These are phyloP conservation scores for Cymbidium sinense DNA, from an alignment of 106 monocot species.

Conservation along the genomic window DNA sequence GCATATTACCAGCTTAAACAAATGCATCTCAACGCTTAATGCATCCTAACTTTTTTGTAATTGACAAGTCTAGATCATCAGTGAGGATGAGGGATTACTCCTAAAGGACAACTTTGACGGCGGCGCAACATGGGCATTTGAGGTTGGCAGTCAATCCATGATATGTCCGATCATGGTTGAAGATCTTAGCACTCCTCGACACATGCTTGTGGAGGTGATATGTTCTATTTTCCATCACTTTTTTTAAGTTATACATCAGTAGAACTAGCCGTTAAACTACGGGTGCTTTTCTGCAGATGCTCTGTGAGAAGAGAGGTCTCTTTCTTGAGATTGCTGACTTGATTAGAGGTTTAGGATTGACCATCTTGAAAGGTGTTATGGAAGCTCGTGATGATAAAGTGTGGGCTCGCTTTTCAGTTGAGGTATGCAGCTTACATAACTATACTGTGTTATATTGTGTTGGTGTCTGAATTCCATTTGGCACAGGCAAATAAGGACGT, in stretches of 20 bases:
- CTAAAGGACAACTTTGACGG: slow-evolving; percentile 62
- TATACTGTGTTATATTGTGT: not conserved
- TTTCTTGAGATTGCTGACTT: slow-evolving; percentile 94
- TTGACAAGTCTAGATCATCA: slow-evolving; percentile 29
- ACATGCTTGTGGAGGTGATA: slow-evolving; percentile 89
- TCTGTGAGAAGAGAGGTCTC: slow-evolving; percentile 83
- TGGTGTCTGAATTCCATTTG: not conserved
- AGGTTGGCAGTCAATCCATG: slow-evolving; percentile 70
- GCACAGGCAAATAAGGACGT: slow-evolving; percentile 85
- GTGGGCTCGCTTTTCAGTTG: slow-evolving; percentile 90
- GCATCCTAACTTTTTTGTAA: not conserved
- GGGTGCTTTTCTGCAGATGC: slow-evolving; percentile 47
- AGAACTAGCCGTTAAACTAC: not conserved
- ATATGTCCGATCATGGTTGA: slow-evolving; percentile 89
- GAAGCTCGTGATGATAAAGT: slow-evolving; percentile 77
- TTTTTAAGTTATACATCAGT: not conserved
- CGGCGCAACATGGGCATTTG: slow-evolving; percentile 87
- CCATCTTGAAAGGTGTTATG: slow-evolving; percentile 91
- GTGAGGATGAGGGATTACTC: slow-evolving; percentile 41
- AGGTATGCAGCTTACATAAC: slow-evolving; percentile 36
- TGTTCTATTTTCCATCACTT: not conserved
- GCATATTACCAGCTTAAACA: too few relatives aligned
- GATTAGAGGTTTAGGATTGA: slow-evolving; percentile 82
- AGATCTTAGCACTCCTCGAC: slow-evolving; percentile 80
- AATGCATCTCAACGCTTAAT: not conserved